Evolutionary conservation across 2,329 filamentous ascomycete species (phyloP).

Genomic region (Trichocomaceae sp.): DNA sequence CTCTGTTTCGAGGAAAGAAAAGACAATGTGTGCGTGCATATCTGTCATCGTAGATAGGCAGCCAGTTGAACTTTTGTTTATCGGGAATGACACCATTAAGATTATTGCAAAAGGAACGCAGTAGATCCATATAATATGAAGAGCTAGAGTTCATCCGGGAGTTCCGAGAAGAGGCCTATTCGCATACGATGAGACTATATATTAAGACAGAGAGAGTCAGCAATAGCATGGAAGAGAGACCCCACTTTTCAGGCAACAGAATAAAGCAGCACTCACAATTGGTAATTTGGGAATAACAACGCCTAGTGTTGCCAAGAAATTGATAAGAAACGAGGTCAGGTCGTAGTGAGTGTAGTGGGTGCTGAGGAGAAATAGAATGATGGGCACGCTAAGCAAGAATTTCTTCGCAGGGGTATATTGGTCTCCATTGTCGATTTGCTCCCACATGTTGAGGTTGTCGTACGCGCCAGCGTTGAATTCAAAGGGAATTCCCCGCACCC

Average conservation of each 20-base stretch:
- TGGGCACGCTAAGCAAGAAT: constrained; percentile 89
- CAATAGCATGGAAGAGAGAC: background rate
- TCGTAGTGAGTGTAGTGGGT: constrained; percentile 99
- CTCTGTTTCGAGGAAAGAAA: background rate
- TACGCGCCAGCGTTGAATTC: constrained; percentile 98
- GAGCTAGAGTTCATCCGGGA: constrained; percentile 53
- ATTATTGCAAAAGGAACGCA: constrained; percentile 13
- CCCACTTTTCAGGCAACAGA: background rate
- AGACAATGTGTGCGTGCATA: constrained; percentile 8
- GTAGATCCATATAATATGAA: constrained; percentile 4
- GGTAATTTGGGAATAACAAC: constrained; percentile 96
- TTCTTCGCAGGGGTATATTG: constrained; percentile 99
- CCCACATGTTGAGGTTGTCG: constrained; percentile 99
- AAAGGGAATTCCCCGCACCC: constrained; percentile 93
- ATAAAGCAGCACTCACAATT: constrained; percentile 59
- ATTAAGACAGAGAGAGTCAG: too few relatives aligned
- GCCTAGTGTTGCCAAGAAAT: constrained; percentile 83
- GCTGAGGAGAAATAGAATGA: constrained; percentile 89
- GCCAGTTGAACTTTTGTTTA: constrained; percentile 3
- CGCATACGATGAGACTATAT: constrained; percentile 70
- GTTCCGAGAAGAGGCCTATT: constrained; percentile 65
- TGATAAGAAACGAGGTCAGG: constrained; percentile 92
- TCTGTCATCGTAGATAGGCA: constrained; percentile 4
- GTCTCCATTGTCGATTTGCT: constrained; percentile 98
- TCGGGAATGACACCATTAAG: constrained; percentile 4